These are phyloP conservation scores for Lathyrus aphaca DNA, from an alignment of 306 rosid species.

Conservation along the genomic window DNA sequence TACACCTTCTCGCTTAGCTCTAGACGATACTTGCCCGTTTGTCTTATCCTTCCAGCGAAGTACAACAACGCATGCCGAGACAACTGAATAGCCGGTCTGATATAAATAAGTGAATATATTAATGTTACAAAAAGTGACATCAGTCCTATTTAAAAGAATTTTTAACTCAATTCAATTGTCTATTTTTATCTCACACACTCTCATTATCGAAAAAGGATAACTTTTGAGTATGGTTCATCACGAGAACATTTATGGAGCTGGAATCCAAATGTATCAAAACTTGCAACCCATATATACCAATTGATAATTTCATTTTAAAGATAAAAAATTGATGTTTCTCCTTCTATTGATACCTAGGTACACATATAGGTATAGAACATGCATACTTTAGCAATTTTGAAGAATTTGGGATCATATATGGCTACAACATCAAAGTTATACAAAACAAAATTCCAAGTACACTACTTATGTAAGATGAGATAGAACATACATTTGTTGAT, in stretches of 20 bases:
- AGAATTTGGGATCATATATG: not conserved
- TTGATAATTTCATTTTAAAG: no score
- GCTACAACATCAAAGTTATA: no score
- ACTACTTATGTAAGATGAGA: constrained; percentile 18
- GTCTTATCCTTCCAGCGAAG: constrained; percentile 88
- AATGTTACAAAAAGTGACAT: not conserved
- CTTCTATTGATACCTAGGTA: not conserved
- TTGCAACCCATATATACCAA: no score
- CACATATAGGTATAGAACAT: not conserved
- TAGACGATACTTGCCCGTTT: constrained; percentile 51
- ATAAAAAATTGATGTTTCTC: no score
- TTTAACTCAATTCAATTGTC: not conserved
- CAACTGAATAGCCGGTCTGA: constrained; percentile 99
- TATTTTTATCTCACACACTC: not conserved
- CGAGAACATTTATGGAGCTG: no score
- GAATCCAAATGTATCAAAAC: no score
- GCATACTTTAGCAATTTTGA: constrained; percentile 1
- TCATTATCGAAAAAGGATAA: not conserved
- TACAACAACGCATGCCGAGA: constrained; percentile 83
- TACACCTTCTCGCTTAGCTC: constrained; percentile 78
- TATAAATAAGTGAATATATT: constrained; percentile 44
- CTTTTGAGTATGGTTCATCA: not conserved
- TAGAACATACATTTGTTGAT: constrained; percentile 19
- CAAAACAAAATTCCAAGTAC: no score
- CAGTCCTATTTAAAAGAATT: not conserved